Evolutionary conservation across 768 basidiomycete species (phyloP).

Genomic region (Rhizopogon roseolus): DNA sequence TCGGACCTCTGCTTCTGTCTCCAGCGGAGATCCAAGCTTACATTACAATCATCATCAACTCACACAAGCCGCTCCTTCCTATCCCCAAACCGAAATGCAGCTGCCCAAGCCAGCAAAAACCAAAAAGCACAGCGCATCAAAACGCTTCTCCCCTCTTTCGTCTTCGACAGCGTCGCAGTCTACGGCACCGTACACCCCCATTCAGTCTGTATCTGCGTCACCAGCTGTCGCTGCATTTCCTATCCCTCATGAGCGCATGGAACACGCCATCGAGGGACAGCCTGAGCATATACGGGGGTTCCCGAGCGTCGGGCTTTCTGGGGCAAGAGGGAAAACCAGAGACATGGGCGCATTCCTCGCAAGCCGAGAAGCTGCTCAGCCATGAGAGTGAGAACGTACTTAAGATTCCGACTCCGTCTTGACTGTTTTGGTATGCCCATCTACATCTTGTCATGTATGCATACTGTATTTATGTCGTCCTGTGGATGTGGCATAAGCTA

Average conservation of each 20-base stretch:
- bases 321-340: conserved; percentile 28
- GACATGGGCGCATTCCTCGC: conserved; percentile 39
- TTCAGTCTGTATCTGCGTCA: conserved; percentile 28
- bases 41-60: conserved; percentile 22
- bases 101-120: conserved; percentile 13
- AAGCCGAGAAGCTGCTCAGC: conserved; percentile 24
- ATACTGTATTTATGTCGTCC: not conserved
- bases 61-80: conserved; percentile 19
- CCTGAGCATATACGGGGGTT: conserved; percentile 18
- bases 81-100: conserved; percentile 24
- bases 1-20: conserved; percentile 50
- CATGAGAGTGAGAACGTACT: not conserved
- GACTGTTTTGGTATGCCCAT: not conserved
- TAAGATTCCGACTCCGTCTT: not conserved
- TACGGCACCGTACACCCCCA: conserved; percentile 38
- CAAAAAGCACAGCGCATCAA: conserved; percentile 16
- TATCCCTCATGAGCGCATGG: conserved; percentile 28
- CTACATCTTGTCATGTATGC: not conserved
- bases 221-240: conserved; percentile 17
- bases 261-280: conserved; percentile 27
- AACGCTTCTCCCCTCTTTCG: conserved; percentile 30
- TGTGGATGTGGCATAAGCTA: not conserved
- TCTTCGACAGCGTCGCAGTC: conserved; percentile 43
- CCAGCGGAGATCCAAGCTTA: conserved; percentile 18
- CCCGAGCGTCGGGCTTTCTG: conserved; percentile 34